phyloP scores from a whole-genome alignment of 148 eudicot species.

The Spergularia marina region DNA sequence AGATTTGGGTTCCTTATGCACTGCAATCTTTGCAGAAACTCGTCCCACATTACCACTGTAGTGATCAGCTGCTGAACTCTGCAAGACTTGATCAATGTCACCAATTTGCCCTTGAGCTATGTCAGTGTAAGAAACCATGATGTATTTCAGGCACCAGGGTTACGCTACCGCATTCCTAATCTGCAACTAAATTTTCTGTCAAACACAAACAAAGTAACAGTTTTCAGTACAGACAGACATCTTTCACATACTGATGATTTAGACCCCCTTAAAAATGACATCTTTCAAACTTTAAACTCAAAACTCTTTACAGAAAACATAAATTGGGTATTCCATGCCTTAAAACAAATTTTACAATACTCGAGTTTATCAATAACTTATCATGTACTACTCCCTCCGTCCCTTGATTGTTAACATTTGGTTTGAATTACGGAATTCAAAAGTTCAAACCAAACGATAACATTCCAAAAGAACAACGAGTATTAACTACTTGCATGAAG shows the following conservation, averaged over 20 bases:
- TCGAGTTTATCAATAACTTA: too few species aligned
- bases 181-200: conserved; percentile 5
- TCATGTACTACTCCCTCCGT: too few species aligned
- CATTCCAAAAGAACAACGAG: too few species aligned
- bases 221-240: background rate
- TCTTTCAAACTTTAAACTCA: too few species aligned
- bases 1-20: conserved; percentile 38
- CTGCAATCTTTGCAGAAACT: conserved; percentile 29
- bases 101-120: conserved; percentile 33
- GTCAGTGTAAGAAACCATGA: conserved; percentile 41
- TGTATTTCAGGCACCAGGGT: conserved; percentile 28
- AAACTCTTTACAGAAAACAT: too few species aligned
- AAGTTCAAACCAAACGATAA: too few species aligned
- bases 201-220: background rate
- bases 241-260: background rate
- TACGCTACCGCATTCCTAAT: conserved; percentile 25
- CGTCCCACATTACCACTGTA: conserved; percentile 23
- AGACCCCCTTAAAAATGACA: too few species aligned
- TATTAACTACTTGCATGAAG: too few species aligned
- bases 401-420: too few species aligned
- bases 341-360: too few species aligned
- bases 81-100: conserved; percentile 36
- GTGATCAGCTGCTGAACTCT: conserved; percentile 16
- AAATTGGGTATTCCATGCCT: too few species aligned
- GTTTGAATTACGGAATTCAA: too few species aligned